Evolutionary conservation across 2,329 filamentous ascomycete species (phyloP), one percentile per base, ranked within the genome.

Genomic region (Didymella arachidicola): DNA sequence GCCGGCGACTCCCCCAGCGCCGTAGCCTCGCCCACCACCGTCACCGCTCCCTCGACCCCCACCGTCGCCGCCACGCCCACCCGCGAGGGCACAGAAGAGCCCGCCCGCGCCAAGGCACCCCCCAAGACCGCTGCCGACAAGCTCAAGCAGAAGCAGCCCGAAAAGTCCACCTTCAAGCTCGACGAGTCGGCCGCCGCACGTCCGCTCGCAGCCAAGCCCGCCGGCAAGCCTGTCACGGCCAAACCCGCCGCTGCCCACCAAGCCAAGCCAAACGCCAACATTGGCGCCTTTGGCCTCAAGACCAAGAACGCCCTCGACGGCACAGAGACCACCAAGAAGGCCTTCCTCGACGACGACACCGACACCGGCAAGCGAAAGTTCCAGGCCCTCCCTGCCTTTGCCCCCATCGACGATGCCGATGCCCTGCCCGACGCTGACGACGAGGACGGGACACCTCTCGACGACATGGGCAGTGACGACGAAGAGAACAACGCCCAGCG

Each of bases 291-390:
- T 72, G 94, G 93, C 2, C 87, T 98, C 44, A 84, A 83, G 59
- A 80, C 85, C 41, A 82, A 82, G 50, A 78, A 80, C 47, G 92
- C 92, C 52, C 77, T 77, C 22, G 89, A 91, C 50, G 92, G 91
- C 70, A 76, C 84, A 3, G 82, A 86, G 4, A 82, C 86, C 19
- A 92, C 92, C 72, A 89, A 89, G 66, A 92, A 91, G 60, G 82
- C 96, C 22, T 88, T 93, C 67, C 88, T 97, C 68, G 93, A 91
- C 60, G 94, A 97, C 71, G 94, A 97, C 69, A 92, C 96, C 70
- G 89, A 87, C 30, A 90, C 89, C 2, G 88, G 91, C 72, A 91
- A 93, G 75, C 97, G 96, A 80, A 75, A 68, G 46, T 86, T 99
- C 65, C 92, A 92, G 73, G 95, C 93, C 79, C 87, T 99, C 60